Base-by-base conservation (phyloP, 768 basidiomycete genomes). In the Lactifluus pinguis region DNA sequence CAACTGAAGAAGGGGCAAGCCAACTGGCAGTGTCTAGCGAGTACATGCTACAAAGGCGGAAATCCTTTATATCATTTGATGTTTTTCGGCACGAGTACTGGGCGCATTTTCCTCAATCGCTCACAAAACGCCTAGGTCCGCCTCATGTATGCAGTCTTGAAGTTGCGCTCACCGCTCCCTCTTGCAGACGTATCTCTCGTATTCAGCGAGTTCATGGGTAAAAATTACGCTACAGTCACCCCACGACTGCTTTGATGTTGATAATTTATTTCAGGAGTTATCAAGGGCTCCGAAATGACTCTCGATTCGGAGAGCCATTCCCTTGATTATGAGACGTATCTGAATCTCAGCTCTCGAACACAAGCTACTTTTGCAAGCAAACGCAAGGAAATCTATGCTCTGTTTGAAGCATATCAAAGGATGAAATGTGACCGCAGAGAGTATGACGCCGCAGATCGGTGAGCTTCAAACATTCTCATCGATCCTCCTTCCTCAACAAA, bases 191-290 rank as follows among this genome's bases (percentile, higher is more conserved):
- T 84, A 1, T 74, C 80, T 6, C 73, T 84, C 8, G 83, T 87
- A 0, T 89, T 80, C 66, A 82, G 79, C 49, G 86, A 89, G 68
- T 72, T 89, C 21, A 77, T 88, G 62, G 86, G 86, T 81, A 57
- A 45, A 14, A 19, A 8, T 15, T 6, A 38, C n/a, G 2, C 39
- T 0, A 4, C 9, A 4, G 11, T 36, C 6, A 39, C 19, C 17
- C 30, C 17, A 1, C 10, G 15, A 21, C 32, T 15, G 0, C 10
- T 13, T 9, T 13, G 14, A 21, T 47, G 21, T 49, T 52, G 30
- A 59, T 41, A 3, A 6, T n/a, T 21, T 8, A 6, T 59, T 14
- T 4, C 39, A 72, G 86, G 86, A 42, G 80, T 86, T 10, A 83
- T 89, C 62, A 79, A 82, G 66, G 87, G 87, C 14, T 86, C 86